A percentile compares a stretch with the other conserved stretches of the same genome.
Conservation (phyloP, 768 basidiomycete species). For the Macrocybe gigantea region DNA sequence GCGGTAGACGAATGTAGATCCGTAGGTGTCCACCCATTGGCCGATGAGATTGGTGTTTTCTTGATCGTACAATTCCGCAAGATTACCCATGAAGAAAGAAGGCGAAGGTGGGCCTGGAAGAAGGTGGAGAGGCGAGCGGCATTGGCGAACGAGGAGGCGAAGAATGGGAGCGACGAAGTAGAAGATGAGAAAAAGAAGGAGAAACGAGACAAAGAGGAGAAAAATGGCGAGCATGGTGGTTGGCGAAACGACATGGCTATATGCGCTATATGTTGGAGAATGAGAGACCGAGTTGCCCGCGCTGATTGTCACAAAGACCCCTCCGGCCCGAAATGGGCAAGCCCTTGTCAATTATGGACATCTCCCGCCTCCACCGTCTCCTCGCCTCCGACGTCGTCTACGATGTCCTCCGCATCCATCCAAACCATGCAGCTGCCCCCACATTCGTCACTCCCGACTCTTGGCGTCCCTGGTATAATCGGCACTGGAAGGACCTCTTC, state of each 20-base stretch:
- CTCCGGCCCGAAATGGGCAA: neutral
- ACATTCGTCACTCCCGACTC: constrained; percentile 13
- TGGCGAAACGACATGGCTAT: neutral
- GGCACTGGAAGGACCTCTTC: constrained; percentile 14
- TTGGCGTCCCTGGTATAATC: constrained; percentile 30
- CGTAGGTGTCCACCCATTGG: constrained; percentile 40
- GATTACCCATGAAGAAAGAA: constrained; percentile 47
- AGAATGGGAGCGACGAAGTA: constrained; percentile 25
- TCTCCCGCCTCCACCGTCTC: constrained; percentile 2
- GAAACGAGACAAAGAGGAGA: constrained; percentile 13
- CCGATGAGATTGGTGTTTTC: constrained; percentile 47
- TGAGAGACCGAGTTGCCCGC: neutral
- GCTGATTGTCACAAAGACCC: neutral
- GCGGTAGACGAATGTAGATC: constrained; percentile 45
- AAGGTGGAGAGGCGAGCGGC: constrained; percentile 38
- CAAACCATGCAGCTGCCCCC: constrained; percentile 33
- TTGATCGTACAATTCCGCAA: constrained; percentile 48
- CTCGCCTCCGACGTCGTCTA: constrained; percentile 9
- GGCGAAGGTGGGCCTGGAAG: constrained; percentile 41
- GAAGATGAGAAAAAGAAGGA: constrained; percentile 18
- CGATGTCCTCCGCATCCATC: constrained; percentile 38
- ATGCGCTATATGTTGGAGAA: neutral
- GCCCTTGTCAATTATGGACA: neutral
- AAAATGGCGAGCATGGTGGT: constrained; percentile 1
- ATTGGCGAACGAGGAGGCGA: constrained; percentile 37